phyloP scores from a whole-genome alignment of 768 basidiomycete genomes.

The Suillus occidentalis region DNA sequence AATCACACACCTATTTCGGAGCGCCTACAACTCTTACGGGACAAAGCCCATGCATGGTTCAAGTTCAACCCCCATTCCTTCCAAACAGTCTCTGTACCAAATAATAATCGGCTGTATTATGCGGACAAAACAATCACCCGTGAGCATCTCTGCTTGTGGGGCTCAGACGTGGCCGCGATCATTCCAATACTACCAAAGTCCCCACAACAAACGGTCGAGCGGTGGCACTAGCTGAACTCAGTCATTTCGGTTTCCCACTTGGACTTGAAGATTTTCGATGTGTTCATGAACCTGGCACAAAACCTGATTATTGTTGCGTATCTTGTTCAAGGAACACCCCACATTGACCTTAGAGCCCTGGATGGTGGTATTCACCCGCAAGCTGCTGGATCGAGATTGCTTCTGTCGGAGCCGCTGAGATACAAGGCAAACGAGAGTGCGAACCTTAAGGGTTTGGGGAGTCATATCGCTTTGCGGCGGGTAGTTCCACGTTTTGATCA shows the following conservation, averaged over 20 bases:
- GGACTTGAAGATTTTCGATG: background rate
- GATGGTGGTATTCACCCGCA: background rate
- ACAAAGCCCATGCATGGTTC: background rate
- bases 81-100: background rate
- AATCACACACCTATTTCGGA: background rate
- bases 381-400: background rate
- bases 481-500: fast-evolving
- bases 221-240: background rate
- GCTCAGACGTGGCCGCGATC: background rate
- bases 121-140: background rate
- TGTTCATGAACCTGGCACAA: background rate
- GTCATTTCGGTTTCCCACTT: background rate
- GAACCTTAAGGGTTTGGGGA: background rate
- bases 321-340: background rate
- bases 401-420: background rate
- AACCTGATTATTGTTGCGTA: background rate
- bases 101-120: background rate
- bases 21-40: background rate
- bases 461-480: background rate
- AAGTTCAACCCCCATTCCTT: background rate
- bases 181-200: background rate
- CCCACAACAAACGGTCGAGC: background rate
- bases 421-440: no score
- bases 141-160: background rate
- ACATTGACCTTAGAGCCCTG: background rate